phyloP scores from a whole-genome alignment of 352 stramenopile species.

The Pythium sukuiense region DNA sequence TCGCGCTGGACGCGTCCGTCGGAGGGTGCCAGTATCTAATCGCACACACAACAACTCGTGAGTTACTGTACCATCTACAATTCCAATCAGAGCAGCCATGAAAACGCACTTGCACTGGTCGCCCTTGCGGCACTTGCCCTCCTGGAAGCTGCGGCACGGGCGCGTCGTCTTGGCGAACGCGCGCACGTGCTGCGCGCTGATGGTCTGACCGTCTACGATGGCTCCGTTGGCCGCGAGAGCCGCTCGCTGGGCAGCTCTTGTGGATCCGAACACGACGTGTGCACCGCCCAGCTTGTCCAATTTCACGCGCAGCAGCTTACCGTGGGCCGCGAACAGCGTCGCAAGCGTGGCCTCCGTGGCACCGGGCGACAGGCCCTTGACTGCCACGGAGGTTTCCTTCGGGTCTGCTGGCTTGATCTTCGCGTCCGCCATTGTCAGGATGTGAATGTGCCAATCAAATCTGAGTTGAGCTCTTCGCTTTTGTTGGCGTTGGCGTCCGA shows the following conservation, averaged over 20 bases:
- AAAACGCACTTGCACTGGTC: constrained; percentile 65
- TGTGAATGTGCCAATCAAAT: background rate
- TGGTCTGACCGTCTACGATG: constrained; percentile 52
- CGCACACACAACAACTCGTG: background rate
- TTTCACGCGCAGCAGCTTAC: constrained; percentile 51
- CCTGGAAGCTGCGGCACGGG: constrained; percentile 54
- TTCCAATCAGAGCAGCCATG: background rate
- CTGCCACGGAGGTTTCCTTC: constrained; percentile 40
- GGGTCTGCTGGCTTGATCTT: constrained; percentile 20
- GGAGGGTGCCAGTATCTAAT: constrained; percentile 16
- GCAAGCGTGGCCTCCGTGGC: constrained; percentile 43
- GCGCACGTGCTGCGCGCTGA: constrained; percentile 44
- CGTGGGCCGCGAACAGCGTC: constrained; percentile 62
- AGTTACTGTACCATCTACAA: background rate
- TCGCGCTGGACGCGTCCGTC: background rate
- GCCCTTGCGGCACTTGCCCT: constrained; percentile 60
- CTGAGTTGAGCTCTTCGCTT: background rate
- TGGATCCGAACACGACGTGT: constrained; percentile 39
- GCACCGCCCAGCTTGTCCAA: constrained; percentile 50
- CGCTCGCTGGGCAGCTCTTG: constrained; percentile 37
- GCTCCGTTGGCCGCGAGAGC: constrained; percentile 44
- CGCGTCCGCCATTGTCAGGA: constrained; percentile 1
- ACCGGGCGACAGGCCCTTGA: constrained; percentile 48
- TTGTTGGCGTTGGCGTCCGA: constrained; percentile 9
- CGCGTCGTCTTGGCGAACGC: constrained; percentile 39